phyloP scores from a whole-genome alignment of 495 filamentous ascomycete genomes.

The Aspergillus nanangensis region DNA sequence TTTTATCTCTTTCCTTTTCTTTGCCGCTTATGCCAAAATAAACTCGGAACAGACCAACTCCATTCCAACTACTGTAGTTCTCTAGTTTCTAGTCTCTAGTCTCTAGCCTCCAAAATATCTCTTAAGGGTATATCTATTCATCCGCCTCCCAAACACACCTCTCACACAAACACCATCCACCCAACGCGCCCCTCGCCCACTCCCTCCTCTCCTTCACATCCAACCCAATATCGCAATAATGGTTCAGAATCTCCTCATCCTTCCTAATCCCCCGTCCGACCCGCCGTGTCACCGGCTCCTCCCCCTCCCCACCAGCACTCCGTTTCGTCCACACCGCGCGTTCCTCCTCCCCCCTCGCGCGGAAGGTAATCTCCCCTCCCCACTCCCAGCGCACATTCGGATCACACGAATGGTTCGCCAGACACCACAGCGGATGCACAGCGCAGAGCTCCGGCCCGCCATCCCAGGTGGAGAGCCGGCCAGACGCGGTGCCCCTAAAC shows the following conservation, averaged over 20 bases:
- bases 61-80: too few species aligned
- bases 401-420: conserved; percentile 91
- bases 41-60: too few species aligned
- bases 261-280: conserved; percentile 49
- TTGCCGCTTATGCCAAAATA: too few species aligned
- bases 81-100: too few species aligned
- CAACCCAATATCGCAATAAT: conserved; percentile 88
- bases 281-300: background rate
- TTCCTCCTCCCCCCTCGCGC: conserved; percentile 36
- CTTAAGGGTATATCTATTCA: conserved; percentile 12
- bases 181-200: conserved; percentile 81
- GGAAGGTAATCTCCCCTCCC: conserved; percentile 76
- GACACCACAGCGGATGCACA: conserved; percentile 69
- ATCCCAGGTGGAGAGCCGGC: conserved; percentile 65
- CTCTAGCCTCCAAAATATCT: background rate
- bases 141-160: conserved; percentile 63
- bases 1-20: too few species aligned
- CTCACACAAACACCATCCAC: conserved; percentile 77
- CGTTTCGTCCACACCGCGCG: conserved; percentile 42
- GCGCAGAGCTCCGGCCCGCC: conserved; percentile 76
- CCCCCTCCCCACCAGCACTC: conserved; percentile 6
- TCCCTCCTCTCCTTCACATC: conserved; percentile 75
- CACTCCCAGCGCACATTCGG: conserved; percentile 95
- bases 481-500: conserved; percentile 88
- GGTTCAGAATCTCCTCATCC: conserved; percentile 82